These are phyloP conservation scores for Nothophaeocryptopus gaeumannii DNA, from an alignment of 2,329 filamentous ascomycete species.

Conservation along the genomic window DNA sequence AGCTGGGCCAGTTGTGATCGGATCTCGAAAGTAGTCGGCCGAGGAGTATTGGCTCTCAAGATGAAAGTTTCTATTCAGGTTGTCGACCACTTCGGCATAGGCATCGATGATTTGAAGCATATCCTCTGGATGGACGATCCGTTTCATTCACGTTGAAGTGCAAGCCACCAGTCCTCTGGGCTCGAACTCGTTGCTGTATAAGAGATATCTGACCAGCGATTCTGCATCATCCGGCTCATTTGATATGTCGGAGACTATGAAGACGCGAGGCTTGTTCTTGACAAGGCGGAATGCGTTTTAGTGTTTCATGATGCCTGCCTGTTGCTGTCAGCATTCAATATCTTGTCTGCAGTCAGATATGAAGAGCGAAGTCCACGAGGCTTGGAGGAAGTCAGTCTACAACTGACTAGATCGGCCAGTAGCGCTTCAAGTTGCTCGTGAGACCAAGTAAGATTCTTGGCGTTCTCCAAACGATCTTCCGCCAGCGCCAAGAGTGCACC, in stretches of 20 bases:
- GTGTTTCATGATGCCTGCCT: no score
- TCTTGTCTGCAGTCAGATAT: no score
- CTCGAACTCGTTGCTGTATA: constrained; percentile 16
- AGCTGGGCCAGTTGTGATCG: constrained; percentile 6
- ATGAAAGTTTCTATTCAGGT: constrained; percentile 41
- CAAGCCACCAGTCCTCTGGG: constrained; percentile 14
- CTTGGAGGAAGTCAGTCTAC: no score
- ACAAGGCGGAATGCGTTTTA: not conserved
- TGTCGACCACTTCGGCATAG: constrained; percentile 37
- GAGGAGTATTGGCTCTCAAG: constrained; percentile 29
- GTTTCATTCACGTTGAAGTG: constrained; percentile 13
- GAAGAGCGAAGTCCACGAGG: no score
- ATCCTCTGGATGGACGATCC: constrained; percentile 20
- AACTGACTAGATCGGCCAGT: no score
- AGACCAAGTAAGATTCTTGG: no score
- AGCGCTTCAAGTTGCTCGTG: no score
- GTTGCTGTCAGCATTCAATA: no score
- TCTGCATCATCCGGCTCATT: constrained; percentile 30
- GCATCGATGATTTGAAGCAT: constrained; percentile 31
- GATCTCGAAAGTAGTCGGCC: constrained; percentile 15
- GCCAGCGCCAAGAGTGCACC: no score
- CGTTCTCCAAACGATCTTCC: no score
- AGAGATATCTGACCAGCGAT: constrained; percentile 23
- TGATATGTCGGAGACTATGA: constrained; percentile 27
- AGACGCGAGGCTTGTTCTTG: constrained; percentile 14